Conservation (phyloP, 495 filamentous ascomycete genomes). For the Jackrogersella multiformis region DNA sequence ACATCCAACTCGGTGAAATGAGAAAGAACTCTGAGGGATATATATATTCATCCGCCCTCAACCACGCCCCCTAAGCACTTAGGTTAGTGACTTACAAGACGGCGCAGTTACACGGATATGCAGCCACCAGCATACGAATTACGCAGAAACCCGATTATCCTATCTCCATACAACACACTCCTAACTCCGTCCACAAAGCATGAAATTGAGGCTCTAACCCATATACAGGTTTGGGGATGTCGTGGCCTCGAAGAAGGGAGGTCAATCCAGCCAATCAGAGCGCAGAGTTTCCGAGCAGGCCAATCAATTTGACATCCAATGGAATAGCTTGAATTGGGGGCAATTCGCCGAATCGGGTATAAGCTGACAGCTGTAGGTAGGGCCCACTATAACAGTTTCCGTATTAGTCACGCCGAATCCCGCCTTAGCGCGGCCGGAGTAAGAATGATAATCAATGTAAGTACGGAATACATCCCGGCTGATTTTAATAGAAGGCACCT, state of each 20-base stretch:
- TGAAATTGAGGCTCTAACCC: not conserved
- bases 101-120: not conserved
- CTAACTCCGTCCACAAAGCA: conserved; percentile 1
- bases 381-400: no score
- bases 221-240: not conserved
- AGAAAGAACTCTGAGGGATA: not conserved
- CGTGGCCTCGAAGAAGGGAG: not conserved
- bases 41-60: conserved; percentile 9
- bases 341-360: conserved; percentile 17
- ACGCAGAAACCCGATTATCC: not conserved
- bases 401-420: conserved; percentile 8
- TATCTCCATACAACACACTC: conserved; percentile 1
- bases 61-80: not conserved
- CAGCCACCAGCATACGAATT: conserved; percentile 3
- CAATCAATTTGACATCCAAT: conserved; percentile 21
- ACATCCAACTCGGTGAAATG: not conserved
- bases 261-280: conserved; percentile 19
- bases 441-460: no score
- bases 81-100: not conserved
- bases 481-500: no score
- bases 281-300: conserved; percentile 35
- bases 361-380: not conserved
- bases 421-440: not conserved
- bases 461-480: no score
- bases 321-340: not conserved